Base-by-base conservation (phyloP, 2,329 filamentous ascomycete genomes). In the Daldinia eschscholtzii region DNA sequence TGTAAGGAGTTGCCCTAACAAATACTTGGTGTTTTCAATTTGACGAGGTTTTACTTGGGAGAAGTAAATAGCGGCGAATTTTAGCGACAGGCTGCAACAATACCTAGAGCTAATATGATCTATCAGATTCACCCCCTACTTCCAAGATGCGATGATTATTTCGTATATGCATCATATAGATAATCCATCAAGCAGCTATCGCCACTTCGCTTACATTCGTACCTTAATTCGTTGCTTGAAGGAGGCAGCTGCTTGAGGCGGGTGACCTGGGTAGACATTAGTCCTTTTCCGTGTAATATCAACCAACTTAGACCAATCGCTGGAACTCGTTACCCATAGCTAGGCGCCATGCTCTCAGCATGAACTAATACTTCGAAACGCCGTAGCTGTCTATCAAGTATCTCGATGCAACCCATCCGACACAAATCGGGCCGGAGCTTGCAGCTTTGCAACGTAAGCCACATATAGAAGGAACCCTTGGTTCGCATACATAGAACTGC, bases 401-500 rank as follows among this genome's bases (percentile, higher is more conserved):
- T 44, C 30, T 39, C 33, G 44, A 42, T 65, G 58, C 30, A 63
- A 65, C 57, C 26, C 50, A 52, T 15, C 23, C 59, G 42, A 33
- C 56, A 62, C 61, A 53, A 66, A 61, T 68, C 62, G 62, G 65
- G 56, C 65, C 61, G 65, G 33, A 30, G 37, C 35, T 60, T 56
- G 58, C 50, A 23, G 23, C 44, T 28, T 28, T 6, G 23, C 7
- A 12, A 26, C 20, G 42, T 6, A 26, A 12, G 18, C 23, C 23
- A 6, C 12, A 48, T 10, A 48, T 48, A 48, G 44, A 20, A 4
- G 13, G 20, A 6, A 48, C 60, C 28, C 52, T 37, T 41, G 46
- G 6, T 23, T 28, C 42, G 18, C 35, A 37, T 23, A 35, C 30
- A 30, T 26, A 15, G 55, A 46, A 41, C 26, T 28, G 57, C 13